Evolutionary conservation across 805 yeast species (phyloP).

Genomic region (Gaillardinia entomophila): DNA sequence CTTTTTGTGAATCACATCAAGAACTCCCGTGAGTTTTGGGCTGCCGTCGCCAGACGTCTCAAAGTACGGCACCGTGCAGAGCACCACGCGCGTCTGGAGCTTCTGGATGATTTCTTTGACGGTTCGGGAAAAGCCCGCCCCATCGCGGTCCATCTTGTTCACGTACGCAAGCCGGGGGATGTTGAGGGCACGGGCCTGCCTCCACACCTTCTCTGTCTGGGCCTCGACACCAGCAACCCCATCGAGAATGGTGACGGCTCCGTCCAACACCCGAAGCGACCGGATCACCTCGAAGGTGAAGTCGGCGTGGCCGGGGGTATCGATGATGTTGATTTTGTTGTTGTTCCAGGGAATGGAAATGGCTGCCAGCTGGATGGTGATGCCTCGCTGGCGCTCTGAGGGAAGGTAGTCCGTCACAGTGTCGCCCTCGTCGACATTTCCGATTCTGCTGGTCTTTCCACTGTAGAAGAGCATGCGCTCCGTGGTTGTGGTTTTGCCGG

Average conservation of each 20-base stretch:
- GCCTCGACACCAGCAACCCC: constrained; percentile 98
- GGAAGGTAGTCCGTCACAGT: constrained; percentile 91
- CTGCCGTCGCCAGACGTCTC: constrained; percentile 24
- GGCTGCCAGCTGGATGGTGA: constrained; percentile 95
- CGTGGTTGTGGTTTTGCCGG: constrained; percentile 97
- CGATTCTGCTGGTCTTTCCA: constrained; percentile 74
- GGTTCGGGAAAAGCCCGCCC: constrained; percentile 91
- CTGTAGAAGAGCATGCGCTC: constrained; percentile 90
- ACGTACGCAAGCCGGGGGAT: constrained; percentile 79
- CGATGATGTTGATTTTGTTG: constrained; percentile 77
- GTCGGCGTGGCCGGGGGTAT: constrained; percentile 98
- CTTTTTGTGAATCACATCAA: constrained; percentile 67
- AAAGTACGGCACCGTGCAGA: constrained; percentile 77
- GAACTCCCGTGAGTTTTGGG: constrained; percentile 55
- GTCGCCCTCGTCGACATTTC: constrained; percentile 95
- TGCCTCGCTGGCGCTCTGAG: constrained; percentile 88
- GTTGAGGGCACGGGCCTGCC: constrained; percentile 59
- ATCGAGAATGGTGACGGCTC: constrained; percentile 88
- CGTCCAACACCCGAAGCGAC: constrained; percentile 86
- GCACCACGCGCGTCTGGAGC: constrained; percentile 65
- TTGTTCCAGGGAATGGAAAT: constrained; percentile 83
- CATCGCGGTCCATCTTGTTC: constrained; percentile 94
- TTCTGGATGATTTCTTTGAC: constrained; percentile 77
- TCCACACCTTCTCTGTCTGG: constrained; percentile 97
- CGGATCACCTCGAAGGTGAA: constrained; percentile 92